Percentiles rank a stretch among this genome's conserved stretches.
Evolutionary conservation across 163 green algal species (phyloP).

Genomic region (Prototheca wickerhamii): DNA sequence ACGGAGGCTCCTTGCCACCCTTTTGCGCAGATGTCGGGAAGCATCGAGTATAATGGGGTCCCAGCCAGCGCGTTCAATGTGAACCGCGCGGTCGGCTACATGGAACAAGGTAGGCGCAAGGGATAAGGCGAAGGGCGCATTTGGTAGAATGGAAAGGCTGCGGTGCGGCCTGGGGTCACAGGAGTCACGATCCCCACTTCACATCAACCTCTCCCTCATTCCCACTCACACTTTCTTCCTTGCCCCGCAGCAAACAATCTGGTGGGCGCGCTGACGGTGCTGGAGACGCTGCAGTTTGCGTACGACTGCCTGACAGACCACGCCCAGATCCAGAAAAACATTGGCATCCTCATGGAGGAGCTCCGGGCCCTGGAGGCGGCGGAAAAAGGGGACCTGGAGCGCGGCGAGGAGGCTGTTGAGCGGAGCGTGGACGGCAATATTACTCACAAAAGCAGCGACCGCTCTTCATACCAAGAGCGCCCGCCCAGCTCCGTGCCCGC

Average conservation of each 20-base stretch:
- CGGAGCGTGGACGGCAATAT: not conserved
- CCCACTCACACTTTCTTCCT: not conserved
- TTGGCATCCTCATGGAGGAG: not conserved
- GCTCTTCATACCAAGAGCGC: too few relatives aligned
- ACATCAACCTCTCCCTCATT: not conserved
- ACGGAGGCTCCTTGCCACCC: not conserved
- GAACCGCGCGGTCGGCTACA: constrained; percentile 51
- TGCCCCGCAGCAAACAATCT: constrained; percentile 41
- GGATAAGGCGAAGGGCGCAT: too few relatives aligned
- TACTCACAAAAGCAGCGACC: too few relatives aligned
- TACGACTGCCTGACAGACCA: constrained; percentile 23
- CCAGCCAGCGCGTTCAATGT: constrained; percentile 48
- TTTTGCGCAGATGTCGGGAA: constrained; percentile 4
- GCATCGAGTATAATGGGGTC: constrained; percentile 64
- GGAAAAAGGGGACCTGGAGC: not conserved
- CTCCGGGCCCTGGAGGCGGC: not conserved
- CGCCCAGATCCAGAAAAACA: not conserved
- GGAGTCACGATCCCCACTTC: too few relatives aligned
- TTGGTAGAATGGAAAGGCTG: too few relatives aligned
- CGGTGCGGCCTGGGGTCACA: too few relatives aligned
- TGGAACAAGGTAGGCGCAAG: constrained; percentile 51
- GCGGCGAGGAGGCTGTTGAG: not conserved
- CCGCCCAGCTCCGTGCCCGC: too few relatives aligned
- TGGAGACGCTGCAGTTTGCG: constrained; percentile 66
- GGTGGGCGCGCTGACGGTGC: constrained; percentile 53